Base-by-base conservation (phyloP, 2,329 filamentous ascomycete species). In the Leptographium radiaticola region DNA sequence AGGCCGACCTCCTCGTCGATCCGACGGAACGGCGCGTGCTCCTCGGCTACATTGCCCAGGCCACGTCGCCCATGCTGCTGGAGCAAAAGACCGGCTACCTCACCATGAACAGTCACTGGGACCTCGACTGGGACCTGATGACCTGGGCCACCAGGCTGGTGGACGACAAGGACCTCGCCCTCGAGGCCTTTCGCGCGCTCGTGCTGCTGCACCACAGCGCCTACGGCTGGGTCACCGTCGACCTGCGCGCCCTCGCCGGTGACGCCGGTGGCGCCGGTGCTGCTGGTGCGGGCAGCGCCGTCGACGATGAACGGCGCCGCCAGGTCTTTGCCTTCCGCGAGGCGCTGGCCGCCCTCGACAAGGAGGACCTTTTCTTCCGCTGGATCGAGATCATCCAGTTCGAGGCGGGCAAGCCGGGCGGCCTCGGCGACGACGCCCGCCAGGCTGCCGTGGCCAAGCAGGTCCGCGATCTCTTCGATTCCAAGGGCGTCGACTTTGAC, bases 311-410 rank as follows among this genome's bases (percentile, higher is more conserved):
- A 57, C 77, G 79, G 49, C 72, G 83, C 60, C 79, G 82, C 58
- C 88, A 93, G 68, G 83, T 96, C 10, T 79, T 93, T 58, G 76
- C 78, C 3, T 94, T 96, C 66, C 83, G 87, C 61, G 85, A 93
- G 45, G 81, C 82, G 20, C 74, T 96, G 60, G 76, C 79, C 1
- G 76, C 76, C 3, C 75, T 93, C 67, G 89, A 86, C 45, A 95
- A 95, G 69, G 90, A 95, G 67, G 82, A 86, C 59, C 67, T 96
- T 52, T 96, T 96, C 71, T 95, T 87, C 71, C 81, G 85, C 53
- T 95, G 89, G 89, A 87, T 95, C 49, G 90, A 96, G 71, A 78
- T 94, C 64, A 83, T 96, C 50, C 89, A 96, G 69, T 94, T 82
- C 63, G 89, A 95, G 69, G 84, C 87, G 44, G 84, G 82, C 39